A percentile compares a stretch with the other conserved stretches of the same genome.
These are phyloP conservation scores for Turritis glabra DNA, from an alignment of 345 rosid species.

Conservation along the genomic window DNA sequence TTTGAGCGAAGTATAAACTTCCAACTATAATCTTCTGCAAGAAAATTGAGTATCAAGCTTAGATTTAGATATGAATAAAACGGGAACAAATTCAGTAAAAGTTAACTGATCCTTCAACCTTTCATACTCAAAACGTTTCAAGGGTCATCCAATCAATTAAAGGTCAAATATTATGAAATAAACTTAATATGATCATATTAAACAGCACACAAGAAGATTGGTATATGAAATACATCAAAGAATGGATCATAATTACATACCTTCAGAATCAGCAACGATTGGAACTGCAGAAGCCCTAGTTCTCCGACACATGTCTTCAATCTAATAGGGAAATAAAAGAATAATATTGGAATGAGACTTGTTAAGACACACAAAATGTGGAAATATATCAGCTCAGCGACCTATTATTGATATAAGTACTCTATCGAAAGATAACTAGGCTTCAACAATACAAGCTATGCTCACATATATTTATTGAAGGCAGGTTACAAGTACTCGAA, in stretches of 20 bases:
- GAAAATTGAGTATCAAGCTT: not conserved
- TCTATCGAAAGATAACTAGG: no score
- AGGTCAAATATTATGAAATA: not conserved
- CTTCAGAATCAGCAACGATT: slow-evolving; percentile 87
- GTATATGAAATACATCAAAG: not conserved
- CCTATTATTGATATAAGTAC: no score
- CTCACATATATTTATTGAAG: not conserved
- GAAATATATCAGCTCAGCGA: slow-evolving; percentile 8
- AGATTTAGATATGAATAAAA: slow-evolving; percentile 5
- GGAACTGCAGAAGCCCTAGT: slow-evolving; percentile 86
- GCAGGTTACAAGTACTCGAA: not conserved
- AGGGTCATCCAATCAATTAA: not conserved
- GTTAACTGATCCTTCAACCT: not conserved
- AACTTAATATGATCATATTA: not conserved
- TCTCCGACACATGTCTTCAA: slow-evolving; percentile 81
- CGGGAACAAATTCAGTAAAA: slow-evolving; percentile 1
- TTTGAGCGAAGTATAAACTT: not conserved
- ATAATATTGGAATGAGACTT: slow-evolving; percentile 1
- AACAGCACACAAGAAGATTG: slow-evolving; percentile 3
- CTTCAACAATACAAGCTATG: not conserved
- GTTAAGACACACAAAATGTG: slow-evolving; percentile 10
- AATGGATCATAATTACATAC: slow-evolving; percentile 44
- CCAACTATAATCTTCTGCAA: not conserved
- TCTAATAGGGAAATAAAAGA: slow-evolving; percentile 45
- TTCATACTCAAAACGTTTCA: not conserved